Evolutionary conservation across 2,329 filamentous ascomycete species (phyloP), one percentile per base, ranked within the genome.

Genomic region (Zymoseptoria ardabiliae): DNA sequence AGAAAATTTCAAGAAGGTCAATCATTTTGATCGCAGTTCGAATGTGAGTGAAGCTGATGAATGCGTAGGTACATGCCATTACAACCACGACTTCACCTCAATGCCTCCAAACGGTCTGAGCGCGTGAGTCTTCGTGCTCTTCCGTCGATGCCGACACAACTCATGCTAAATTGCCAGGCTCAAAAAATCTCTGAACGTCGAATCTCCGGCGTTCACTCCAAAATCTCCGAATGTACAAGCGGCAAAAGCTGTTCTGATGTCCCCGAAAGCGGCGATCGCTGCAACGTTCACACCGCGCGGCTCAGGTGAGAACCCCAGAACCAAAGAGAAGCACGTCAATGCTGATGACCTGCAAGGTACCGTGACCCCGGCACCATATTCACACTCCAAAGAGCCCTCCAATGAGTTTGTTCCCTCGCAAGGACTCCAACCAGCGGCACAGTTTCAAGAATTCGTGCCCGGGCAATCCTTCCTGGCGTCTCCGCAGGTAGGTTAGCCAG

Each of bases 251-350:
- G 82, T 87, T 9, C 87, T 87, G 8, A 91, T 97, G 64, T 94
- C 92, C 7, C 90, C 91, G 1, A 91, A 95, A 75, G 89, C 90
- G 58, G 92, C 89, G n/a, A 94, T 84, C 72, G 94, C 93, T 21
- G 89, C 91, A 20, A 86, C 90, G 4, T 95, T 95, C 69, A 94
- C 89, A 19, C 90, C 90, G 35, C 83, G 89, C 68, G 69, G 70
- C 17, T 71, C 73, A 61, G 73, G 71, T 70, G 66, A 60, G 63
- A 50, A 21, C 49, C n/a, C 28, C 28, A 28, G 51, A 21, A 51
- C 11, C 45, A 35, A 52, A 35, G 51, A 21, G 50, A 41, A 41
- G 22, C 10, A 28, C 28, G 13, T 19, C 6, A 56, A 52, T 45
- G 30, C 61, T 66, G 25, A 65, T 68, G 55, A 48, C 21, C 23